Evolutionary conservation across 305 asterid genomes (phyloP), one percentile per base, ranked within the genome.

Genomic region (Coffea humblotiana): DNA sequence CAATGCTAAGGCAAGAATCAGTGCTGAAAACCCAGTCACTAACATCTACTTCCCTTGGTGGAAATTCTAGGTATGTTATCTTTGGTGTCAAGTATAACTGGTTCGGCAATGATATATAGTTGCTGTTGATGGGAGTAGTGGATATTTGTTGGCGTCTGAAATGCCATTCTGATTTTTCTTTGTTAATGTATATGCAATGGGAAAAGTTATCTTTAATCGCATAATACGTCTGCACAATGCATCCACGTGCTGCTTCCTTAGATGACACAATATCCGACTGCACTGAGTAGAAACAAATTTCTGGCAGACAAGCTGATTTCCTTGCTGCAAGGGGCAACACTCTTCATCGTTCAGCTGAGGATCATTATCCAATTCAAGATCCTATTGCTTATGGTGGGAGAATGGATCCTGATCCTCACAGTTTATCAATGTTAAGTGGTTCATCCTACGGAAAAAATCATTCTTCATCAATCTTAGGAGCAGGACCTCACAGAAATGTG

Each of bases 241-340:
- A 13, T 51, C 58, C 58, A 51, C 15, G 58, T 51, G 58, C 58
- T 51, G 58, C 19, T 90, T 85, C 88, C 85, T 83, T 81, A 79
- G 78, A 81, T 84, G 82, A 84, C 80, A 82, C 84, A 77, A 81
- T 89, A 75, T 81, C 82, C 84, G 83, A 86, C 81, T 85, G 88
- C 88, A 88, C 97, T 96, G 89, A 94, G 92, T 86, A 84, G 92
- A 87, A 85, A 84, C 85, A 84, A 85, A 88, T 92, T 94, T 94
- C 88, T 96, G 96, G 97, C 98, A 96, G 99, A 96, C 97, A 94
- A 88, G 86, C 91, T 84, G 98, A 96, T 85, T 94, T 90, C 83
- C 97, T 92, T 82, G 90, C 97, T 82, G 85, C 98, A 79, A 90
- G 99, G 88, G 86, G 82, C 71, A 79, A 82, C 54, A 79, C 78